Evolutionary conservation across 768 basidiomycete genomes (phyloP), one percentile per base, ranked within the genome.

Genomic region (Neoboletus brunneissimus): DNA sequence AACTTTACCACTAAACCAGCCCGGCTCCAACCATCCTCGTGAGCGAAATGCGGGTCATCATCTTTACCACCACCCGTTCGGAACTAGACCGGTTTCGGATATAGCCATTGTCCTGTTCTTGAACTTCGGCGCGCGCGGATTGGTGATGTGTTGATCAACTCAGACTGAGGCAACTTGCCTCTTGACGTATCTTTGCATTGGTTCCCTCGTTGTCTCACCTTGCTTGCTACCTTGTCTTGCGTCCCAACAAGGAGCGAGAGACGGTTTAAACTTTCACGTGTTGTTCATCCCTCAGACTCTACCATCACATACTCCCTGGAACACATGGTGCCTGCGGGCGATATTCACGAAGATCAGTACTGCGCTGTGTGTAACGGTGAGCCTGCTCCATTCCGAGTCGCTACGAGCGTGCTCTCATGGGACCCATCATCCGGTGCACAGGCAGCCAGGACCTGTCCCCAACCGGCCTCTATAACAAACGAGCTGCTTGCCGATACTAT

Each of bases 11-110:
- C 35, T 41, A 23, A 41, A 7, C 54, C n/a, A 42, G 13, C 42
- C 31, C 50, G 48, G 50, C 53, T 47, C 25, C 54, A 56, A 9
- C 25, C 43, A 22, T 45, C 45, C 40, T 57, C 34, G 53, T 56
- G 68, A 63, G 55, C 59, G 50, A 51, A 49, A 60, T 49, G 45
- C 54, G 55, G 51, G 37, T 55, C 47, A 67, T 67, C 54, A 60
- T 53, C 49, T 54, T 42, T 46, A 43, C 47, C 49, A 35, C 44
- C 56, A 50, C 55, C 43, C 50, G 54, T 56, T 62, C 68, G 69
- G 69, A 66, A 58, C 70, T 73, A 72, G 62, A 64, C 68, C 70
- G 70, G 72, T 72, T 72, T 73, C 72, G 70, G 70, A 70, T 62
- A 58, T 69, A 63, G 42, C 47, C 70, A 66, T 72, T 73, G 68